Base-by-base conservation (phyloP, 2,329 filamentous ascomycete species). In the Phialophora tarda region DNA sequence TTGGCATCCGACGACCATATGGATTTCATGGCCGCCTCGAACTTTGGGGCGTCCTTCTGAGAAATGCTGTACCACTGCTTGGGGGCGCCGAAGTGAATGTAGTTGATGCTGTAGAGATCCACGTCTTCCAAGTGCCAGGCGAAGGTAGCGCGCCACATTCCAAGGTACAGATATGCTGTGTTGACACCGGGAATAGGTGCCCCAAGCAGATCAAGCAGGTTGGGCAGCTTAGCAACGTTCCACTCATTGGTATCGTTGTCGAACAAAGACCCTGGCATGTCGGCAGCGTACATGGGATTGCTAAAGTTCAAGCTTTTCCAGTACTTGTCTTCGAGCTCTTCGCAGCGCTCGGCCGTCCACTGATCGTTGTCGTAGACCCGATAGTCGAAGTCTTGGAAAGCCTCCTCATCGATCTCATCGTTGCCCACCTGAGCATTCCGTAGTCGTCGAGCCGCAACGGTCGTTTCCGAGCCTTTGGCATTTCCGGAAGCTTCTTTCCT, bases 41-140 rank as follows among this genome's bases (percentile, higher is more conserved):
- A 99, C 17, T 91, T 89, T 59, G 93, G 88, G 14, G 94, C 93
- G 77, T 99, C 95, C 71, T 91, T 91, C 77, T 98, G 96, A 0
- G 94, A 97, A 71, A 99, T 98, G 78, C 93, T 97, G 81, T 99
- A 99, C 95, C 95, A 99, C 78, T 99, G 95, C 80, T 99, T 99
- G 0, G 95, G 95, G 1, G 95, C 95, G 62, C 95, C 95, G 77
- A 99, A 99, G 76, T 99, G 95, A 66, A 99, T 93, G 78, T 97
- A 99, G 81, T 99, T 99, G 84, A 99, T 99, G 77, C 93, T 98
- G 87, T 99, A 99, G 4, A 99, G 86, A 81, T 99, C 95, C 50
- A 99, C 94, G 77, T 99, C 95, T 77, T 99, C 95, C 61, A 99
- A 82, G 85, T 99, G 95, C 95, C 95, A 99, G 8, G 95, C 95